These are phyloP conservation scores for Ophiostoma sp. DNA, from an alignment of 2,329 filamentous ascomycete genomes.

Conservation along the genomic window DNA sequence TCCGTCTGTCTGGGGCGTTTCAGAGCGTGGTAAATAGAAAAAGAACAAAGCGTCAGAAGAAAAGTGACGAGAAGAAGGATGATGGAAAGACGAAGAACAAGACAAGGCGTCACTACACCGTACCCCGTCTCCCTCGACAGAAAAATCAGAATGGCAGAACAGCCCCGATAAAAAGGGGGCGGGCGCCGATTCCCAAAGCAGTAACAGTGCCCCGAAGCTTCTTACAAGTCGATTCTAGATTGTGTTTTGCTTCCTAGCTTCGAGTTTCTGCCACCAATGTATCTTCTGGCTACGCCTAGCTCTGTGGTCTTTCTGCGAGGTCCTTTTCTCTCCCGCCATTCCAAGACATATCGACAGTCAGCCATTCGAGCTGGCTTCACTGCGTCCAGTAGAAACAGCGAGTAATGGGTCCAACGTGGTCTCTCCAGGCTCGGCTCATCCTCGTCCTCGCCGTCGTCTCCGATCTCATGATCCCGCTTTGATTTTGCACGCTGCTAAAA, in stretches of 20 bases:
- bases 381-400: no score
- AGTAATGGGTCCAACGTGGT: not conserved
- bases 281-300: no score
- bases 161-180: conserved; percentile 9
- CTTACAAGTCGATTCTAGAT: not conserved
- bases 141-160: not conserved
- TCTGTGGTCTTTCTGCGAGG: no score
- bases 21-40: not conserved
- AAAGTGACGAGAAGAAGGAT: not conserved
- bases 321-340: no score
- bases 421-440: not conserved
- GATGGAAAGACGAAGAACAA: not conserved
- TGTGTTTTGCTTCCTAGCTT: not conserved
- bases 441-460: not conserved
- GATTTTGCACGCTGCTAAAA: not conserved
- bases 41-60: not conserved
- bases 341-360: no score
- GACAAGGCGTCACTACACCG: not conserved
- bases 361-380: no score
- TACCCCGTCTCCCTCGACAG: not conserved
- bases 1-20: not conserved
- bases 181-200: conserved; percentile 9
- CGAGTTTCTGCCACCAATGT: not conserved
- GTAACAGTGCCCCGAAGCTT: conserved; percentile 11
- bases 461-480: not conserved